Evolutionary conservation across 768 basidiomycete genomes (phyloP).

Genomic region (Leccinum incarnatum): DNA sequence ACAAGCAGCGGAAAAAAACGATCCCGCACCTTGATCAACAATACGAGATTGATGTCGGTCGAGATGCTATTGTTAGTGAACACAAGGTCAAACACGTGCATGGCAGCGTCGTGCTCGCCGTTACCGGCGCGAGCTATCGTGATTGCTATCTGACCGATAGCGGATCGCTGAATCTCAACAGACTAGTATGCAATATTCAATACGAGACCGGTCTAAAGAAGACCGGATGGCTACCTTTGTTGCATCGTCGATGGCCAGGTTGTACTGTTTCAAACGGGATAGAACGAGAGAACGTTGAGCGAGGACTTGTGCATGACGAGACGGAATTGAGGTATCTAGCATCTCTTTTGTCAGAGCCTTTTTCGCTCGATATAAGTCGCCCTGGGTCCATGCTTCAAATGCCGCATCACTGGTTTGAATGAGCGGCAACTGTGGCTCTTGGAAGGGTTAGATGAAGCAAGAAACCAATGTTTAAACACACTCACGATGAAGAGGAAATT

Average conservation of each 20-base stretch:
- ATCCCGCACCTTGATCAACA: slow-evolving; percentile 11
- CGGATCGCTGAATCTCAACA: slow-evolving; percentile 1
- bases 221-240: not conserved
- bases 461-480: fast-evolving
- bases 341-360: not conserved
- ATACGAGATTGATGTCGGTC: slow-evolving; percentile 5
- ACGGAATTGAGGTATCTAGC: too few species aligned
- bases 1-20: not conserved
- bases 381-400: slow-evolving; percentile 1
- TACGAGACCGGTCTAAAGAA: too few species aligned
- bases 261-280: not conserved
- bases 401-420: not conserved
- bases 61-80: not conserved
- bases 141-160: slow-evolving; percentile 9
- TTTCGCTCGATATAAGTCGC: not conserved
- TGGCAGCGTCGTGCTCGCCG: slow-evolving; percentile 1
- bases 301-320: not conserved
- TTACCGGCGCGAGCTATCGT: not conserved
- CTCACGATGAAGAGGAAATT: not conserved
- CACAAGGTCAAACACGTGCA: slow-evolving; percentile 5
- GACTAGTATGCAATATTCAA: slow-evolving; percentile 1
- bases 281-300: not conserved
- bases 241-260: slow-evolving; percentile 4
- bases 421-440: not conserved
- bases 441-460: not conserved